phyloP scores from a whole-genome alignment of 2,329 filamentous ascomycete genomes.

The Aureobasidium sp. region DNA sequence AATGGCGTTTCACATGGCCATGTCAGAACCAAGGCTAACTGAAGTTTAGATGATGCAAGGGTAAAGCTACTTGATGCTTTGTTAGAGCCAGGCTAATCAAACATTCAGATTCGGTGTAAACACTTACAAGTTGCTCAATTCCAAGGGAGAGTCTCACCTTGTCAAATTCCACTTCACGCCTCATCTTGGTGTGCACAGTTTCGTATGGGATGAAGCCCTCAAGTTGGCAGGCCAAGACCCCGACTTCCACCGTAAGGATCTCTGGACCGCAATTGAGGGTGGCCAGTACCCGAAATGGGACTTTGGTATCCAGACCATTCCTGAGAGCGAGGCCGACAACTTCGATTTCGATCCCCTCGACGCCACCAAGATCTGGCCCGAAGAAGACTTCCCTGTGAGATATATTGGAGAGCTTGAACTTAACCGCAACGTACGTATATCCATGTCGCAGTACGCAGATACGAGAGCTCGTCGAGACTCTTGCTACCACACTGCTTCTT shows the following conservation, averaged over 20 bases:
- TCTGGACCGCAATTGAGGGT: slow-evolving; percentile 65
- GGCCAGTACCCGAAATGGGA: slow-evolving; percentile 70
- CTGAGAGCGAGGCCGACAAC: slow-evolving; percentile 63
- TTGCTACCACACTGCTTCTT: background rate
- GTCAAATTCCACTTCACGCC: slow-evolving; percentile 75
- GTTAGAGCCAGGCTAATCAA: background rate
- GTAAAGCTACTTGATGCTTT: slow-evolving; percentile 29
- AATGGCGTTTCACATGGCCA: background rate
- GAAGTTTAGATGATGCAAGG: slow-evolving; percentile 65
- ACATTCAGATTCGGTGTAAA: slow-evolving; percentile 57
- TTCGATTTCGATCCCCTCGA: slow-evolving; percentile 80
- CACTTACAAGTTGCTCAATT: slow-evolving; percentile 64
- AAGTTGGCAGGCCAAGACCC: slow-evolving; percentile 70
- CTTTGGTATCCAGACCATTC: slow-evolving; percentile 72
- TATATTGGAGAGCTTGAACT: slow-evolving; percentile 75
- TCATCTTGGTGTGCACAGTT: slow-evolving; percentile 65
- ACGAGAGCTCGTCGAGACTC: background rate
- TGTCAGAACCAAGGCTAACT: background rate
- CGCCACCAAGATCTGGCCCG: slow-evolving; percentile 79
- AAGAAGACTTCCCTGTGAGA: slow-evolving; percentile 65
- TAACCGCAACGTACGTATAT: slow-evolving; percentile 56
- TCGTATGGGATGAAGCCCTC: slow-evolving; percentile 74
- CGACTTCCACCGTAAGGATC: slow-evolving; percentile 74
- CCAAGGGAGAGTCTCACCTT: slow-evolving; percentile 61
- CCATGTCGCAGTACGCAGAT: background rate